Conservation (phyloP, 768 basidiomycete genomes). For the Wakefieldia striispora region DNA sequence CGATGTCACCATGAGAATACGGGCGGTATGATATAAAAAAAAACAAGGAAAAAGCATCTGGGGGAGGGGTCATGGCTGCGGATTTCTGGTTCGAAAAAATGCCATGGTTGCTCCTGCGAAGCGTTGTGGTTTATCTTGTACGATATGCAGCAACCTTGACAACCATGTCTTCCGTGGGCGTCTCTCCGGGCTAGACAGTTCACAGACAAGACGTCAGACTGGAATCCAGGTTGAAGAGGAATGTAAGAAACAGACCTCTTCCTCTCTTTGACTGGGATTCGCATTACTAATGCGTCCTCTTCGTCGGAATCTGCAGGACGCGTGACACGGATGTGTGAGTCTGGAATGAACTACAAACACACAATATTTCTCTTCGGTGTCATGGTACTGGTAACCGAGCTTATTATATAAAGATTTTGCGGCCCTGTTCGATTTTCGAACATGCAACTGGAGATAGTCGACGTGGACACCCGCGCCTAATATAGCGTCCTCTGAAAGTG, state of each 20-base stretch:
- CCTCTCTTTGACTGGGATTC: constrained; percentile 8
- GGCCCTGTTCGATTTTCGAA: constrained; percentile 27
- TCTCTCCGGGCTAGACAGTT: constrained; percentile 3
- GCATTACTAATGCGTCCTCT: constrained; percentile 29
- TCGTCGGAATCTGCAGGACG: constrained; percentile 22
- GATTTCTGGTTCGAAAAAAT: constrained; percentile 11
- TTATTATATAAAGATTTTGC: constrained; percentile 23
- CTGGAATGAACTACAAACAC: constrained; percentile 5
- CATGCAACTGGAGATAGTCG: constrained; percentile 26
- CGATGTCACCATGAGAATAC: not conserved
- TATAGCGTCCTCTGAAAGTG: constrained; percentile 25
- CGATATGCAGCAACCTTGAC: constrained; percentile 6
- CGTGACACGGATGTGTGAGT: not conserved
- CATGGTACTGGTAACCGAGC: constrained; percentile 22
- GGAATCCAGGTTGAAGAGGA: not conserved
- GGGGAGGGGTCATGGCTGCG: constrained; percentile 8
- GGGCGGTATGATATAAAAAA: not conserved
- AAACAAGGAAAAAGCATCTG: not conserved
- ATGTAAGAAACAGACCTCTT: constrained; percentile 11
- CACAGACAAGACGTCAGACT: not conserved
- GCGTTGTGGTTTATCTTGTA: constrained; percentile 10
- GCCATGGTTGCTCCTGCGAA: constrained; percentile 9
- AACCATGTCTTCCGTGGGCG: constrained; percentile 14
- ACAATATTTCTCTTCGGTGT: constrained; percentile 25
- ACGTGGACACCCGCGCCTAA: constrained; percentile 12